Evolutionary conservation across 495 filamentous ascomycete genomes (phyloP), one percentile per base, ranked within the genome.

Genomic region (Aspergillus ellipticus): DNA sequence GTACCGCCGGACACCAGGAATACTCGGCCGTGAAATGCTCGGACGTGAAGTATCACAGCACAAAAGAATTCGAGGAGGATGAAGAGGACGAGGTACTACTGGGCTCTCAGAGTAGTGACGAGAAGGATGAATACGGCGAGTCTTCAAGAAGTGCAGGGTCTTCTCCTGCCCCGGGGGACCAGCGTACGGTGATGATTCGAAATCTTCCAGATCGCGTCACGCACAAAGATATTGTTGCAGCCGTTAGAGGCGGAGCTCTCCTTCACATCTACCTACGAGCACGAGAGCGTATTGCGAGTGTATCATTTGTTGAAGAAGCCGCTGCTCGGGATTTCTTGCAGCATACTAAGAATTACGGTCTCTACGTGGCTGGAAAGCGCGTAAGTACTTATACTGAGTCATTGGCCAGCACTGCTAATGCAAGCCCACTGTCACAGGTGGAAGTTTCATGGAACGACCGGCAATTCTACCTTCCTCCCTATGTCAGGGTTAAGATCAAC

Each of bases 401-500:
- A 26, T 20, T 21, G 43, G 11, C 31, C 48, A 31, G 15, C 8
- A 6, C 17, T 22, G 42, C 35, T 29, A 20, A 42, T 52, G 6
- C 24, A 28, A 48, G 24, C 7, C 41, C 20, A 10, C 20, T 29
- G 19, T 29, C 19, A 51, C 68, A 92, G 89, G 68, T 89, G 53
- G 84, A 89, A 22, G 74, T 88, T 49, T 74, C 75, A 26, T 92
- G 89, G 89, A 83, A 79, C 42, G 84, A 90, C 49, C 82, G 86
- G 2, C 89, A 92, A 68, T 92, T 87, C 62, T 76, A 81, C 31
- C 71, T 93, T 10, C 81, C 83, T 1, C 75, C 74, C 2, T 84
- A 89, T 63, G 79, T 92, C 41, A 79, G 81, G 3, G 76, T 80
- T 64, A 87, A 88, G 66, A 83, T 91, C 42, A 70, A 73, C 39